These are phyloP conservation scores for Ogataea glucozyma DNA, from an alignment of 805 yeast species.

Conservation along the genomic window DNA sequence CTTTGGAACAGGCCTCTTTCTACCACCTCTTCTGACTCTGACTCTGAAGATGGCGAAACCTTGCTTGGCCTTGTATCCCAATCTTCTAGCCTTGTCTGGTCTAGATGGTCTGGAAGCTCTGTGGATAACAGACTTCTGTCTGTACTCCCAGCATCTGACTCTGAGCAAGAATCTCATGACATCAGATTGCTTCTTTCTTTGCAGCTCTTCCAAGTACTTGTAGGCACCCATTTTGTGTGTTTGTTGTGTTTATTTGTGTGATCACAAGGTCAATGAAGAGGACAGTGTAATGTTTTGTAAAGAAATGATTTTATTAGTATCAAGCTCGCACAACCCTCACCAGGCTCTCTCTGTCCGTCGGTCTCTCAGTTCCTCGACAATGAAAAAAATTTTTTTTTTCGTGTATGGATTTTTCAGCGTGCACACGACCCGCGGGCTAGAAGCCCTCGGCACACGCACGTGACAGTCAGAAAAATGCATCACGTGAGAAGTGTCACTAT, in stretches of 20 bases:
- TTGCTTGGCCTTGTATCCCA: constrained; percentile 99
- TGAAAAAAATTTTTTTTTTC: constrained; percentile 1
- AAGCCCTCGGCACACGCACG: constrained; percentile 1
- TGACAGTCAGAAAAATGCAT: no score
- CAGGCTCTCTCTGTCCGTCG: no score
- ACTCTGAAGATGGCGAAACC: constrained; percentile 98
- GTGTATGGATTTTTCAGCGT: background rate
- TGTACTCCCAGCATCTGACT: constrained; percentile 99
- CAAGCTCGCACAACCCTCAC: no score
- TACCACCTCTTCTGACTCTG: constrained; percentile 99
- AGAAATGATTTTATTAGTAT: no score
- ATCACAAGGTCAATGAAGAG: background rate
- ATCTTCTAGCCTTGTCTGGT: constrained; percentile 99
- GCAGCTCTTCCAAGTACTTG: constrained; percentile 98
- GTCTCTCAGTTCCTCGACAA: no score
- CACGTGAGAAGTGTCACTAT: no score
- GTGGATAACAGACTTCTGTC: constrained; percentile 98
- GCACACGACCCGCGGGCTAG: constrained; percentile 2
- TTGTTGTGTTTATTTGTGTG: background rate
- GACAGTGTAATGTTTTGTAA: background rate
- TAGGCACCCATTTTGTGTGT: constrained; percentile 89
- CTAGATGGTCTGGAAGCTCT: constrained; percentile 98
- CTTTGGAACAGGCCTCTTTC: constrained; percentile 99
- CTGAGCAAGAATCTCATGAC: constrained; percentile 98
- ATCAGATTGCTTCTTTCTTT: constrained; percentile 99